Percentiles rank a stretch among this genome's conserved stretches.
phyloP scores from a whole-genome alignment of 768 basidiomycete species.

The Rickenella mellea region DNA sequence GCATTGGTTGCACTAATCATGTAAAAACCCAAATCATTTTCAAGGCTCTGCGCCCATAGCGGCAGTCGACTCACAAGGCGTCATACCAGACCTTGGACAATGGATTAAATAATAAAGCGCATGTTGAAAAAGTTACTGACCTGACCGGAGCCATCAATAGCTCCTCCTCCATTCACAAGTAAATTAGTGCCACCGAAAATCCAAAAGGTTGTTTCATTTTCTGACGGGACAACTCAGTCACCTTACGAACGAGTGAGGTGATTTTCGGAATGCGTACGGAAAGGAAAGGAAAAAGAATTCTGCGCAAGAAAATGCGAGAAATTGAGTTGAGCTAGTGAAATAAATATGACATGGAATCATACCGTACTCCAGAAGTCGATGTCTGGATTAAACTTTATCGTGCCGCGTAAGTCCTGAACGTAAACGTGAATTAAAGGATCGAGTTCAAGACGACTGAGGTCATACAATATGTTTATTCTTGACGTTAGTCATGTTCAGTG shows the following conservation, averaged over 20 bases:
- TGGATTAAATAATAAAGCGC: background rate
- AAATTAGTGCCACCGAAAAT: background rate
- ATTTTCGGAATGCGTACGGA: constrained; percentile 18
- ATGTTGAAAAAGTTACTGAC: background rate
- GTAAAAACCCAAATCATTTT: background rate
- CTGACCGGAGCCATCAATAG: background rate
- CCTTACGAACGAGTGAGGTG: background rate
- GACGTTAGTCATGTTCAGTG: constrained; percentile 45
- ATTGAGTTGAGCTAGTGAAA: background rate
- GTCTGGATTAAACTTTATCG: constrained; percentile 38
- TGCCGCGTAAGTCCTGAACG: constrained; percentile 37
- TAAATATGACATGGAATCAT: constrained; percentile 7
- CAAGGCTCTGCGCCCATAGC: background rate
- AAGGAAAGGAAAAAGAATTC: constrained; percentile 46
- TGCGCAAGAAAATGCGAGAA: constrained; percentile 7
- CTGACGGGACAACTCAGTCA: background rate
- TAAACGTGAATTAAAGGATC: background rate
- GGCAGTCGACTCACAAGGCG: constrained; percentile 26
- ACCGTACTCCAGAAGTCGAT: constrained; percentile 47
- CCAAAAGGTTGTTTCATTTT: constrained; percentile 38
- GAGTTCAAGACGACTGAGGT: too few relatives aligned
- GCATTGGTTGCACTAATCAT: background rate
- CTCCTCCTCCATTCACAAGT: background rate
- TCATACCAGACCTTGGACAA: constrained; percentile 42
- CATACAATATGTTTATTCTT: constrained; percentile 38